phyloP scores from a whole-genome alignment of 129 eudicot species.

The Helianthus tuberosus region DNA sequence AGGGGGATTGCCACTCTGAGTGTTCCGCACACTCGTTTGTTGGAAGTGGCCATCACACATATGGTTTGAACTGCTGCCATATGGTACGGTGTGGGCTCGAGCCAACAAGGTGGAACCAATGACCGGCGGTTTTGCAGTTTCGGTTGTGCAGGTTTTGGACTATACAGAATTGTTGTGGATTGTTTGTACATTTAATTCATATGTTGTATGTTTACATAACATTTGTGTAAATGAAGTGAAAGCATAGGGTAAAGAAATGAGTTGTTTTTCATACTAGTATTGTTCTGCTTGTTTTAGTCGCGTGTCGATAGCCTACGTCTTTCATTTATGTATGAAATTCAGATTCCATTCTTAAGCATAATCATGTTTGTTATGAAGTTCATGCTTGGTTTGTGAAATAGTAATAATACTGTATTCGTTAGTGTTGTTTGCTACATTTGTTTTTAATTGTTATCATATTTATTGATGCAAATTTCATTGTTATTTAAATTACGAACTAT shows the following conservation, averaged over 20 bases:
- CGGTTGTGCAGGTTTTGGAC: constrained; percentile 7
- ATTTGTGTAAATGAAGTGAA: constrained; percentile 12
- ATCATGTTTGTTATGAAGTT: no score
- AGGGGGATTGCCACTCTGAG: constrained; percentile 87
- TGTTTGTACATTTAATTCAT: constrained; percentile 15
- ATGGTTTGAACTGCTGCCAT: constrained; percentile 62
- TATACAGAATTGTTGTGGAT: constrained; percentile 8
- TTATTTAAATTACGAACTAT: no score
- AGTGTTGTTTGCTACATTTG: no score
- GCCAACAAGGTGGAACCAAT: constrained; percentile 17
- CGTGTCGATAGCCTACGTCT: background rate
- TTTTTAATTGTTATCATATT: no score
- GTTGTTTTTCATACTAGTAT: background rate
- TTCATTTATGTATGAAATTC: background rate
- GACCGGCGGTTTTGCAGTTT: constrained; percentile 10
- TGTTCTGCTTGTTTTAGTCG: constrained; percentile 7
- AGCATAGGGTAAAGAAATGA: constrained; percentile 22
- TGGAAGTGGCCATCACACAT: constrained; percentile 88
- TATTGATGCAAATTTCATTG: no score
- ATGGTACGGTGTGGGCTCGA: background rate
- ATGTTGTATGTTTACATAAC: background rate
- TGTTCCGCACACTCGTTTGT: constrained; percentile 82
- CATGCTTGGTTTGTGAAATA: no score
- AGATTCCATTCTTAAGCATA: no score
- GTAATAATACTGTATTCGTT: no score